These are phyloP conservation scores for Trichoderma hamatum DNA, from an alignment of 2,329 filamentous ascomycete genomes.

Conservation along the genomic window DNA sequence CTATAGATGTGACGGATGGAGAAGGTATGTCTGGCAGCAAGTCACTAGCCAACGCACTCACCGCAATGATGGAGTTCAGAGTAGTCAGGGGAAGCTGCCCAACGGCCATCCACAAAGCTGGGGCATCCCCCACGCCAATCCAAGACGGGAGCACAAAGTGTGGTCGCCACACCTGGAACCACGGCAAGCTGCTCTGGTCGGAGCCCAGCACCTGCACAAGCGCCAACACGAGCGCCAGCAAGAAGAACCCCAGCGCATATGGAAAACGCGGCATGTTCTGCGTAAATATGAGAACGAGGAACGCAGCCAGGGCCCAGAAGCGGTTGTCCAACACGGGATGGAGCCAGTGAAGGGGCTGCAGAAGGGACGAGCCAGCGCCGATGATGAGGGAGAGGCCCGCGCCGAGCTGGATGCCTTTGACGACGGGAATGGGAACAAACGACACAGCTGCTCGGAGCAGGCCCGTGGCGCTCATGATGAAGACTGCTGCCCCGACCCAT, in stretches of 20 bases:
- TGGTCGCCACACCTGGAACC: conserved; percentile 64
- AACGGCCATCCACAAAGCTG: conserved; percentile 64
- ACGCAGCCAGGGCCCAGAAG: conserved; percentile 74
- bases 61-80: conserved; percentile 89
- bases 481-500: conserved; percentile 72
- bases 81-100: conserved; percentile 90
- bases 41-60: conserved; percentile 75
- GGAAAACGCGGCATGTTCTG: conserved; percentile 69
- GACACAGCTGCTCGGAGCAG: conserved; percentile 72
- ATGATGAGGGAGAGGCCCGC: conserved; percentile 83
- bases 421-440: conserved; percentile 81
- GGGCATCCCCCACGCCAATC: conserved; percentile 36
- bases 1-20: conserved; percentile 75
- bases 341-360: conserved; percentile 70
- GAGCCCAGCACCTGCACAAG: conserved; percentile 43
- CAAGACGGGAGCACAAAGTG: conserved; percentile 44
- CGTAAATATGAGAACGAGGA: conserved; percentile 69
- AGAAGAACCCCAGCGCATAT: conserved; percentile 75
- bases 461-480: conserved; percentile 78
- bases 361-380: conserved; percentile 70
- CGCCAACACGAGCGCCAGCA: conserved; percentile 69
- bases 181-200: conserved; percentile 47
- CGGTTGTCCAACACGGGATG: conserved; percentile 74
- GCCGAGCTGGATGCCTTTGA: conserved; percentile 94
- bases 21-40: conserved; percentile 69